Percentiles rank a stretch among this genome's conserved stretches.
Conservation (phyloP, 306 rosid species). For the Hylodesmum podocarpum region DNA sequence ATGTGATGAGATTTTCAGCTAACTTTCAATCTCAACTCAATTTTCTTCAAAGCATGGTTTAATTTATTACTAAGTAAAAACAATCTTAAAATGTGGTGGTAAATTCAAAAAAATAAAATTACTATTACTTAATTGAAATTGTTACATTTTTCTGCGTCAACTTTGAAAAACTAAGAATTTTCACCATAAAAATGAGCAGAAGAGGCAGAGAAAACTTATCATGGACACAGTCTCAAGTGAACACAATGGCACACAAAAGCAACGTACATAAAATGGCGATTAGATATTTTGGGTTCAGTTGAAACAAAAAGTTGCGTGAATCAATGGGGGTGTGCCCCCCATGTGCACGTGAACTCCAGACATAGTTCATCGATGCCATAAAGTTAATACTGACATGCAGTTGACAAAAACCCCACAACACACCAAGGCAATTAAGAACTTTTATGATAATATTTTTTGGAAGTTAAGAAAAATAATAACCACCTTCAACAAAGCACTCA, state of each 20-base stretch:
- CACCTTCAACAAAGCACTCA: background rate
- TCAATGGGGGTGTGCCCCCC: background rate
- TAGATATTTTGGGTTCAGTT: background rate
- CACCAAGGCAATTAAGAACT: background rate
- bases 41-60: background rate
- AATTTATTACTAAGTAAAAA: too few relatives aligned
- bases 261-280: background rate
- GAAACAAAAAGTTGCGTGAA: background rate
- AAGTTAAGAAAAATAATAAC: background rate
- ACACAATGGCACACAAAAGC: background rate
- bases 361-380: background rate
- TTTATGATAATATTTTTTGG: background rate
- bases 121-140: too few relatives aligned
- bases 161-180: background rate
- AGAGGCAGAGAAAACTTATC: background rate
- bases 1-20: background rate
- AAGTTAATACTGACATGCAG: background rate
- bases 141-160: background rate
- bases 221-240: background rate
- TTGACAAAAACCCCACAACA: background rate
- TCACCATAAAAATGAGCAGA: background rate
- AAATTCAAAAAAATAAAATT: too few relatives aligned
- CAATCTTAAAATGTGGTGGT: too few relatives aligned
- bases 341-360: conserved; percentile 17
- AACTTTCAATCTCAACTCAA: background rate